Conservation (phyloP, 495 filamentous ascomycete species). For the Neurospora sp. region DNA sequence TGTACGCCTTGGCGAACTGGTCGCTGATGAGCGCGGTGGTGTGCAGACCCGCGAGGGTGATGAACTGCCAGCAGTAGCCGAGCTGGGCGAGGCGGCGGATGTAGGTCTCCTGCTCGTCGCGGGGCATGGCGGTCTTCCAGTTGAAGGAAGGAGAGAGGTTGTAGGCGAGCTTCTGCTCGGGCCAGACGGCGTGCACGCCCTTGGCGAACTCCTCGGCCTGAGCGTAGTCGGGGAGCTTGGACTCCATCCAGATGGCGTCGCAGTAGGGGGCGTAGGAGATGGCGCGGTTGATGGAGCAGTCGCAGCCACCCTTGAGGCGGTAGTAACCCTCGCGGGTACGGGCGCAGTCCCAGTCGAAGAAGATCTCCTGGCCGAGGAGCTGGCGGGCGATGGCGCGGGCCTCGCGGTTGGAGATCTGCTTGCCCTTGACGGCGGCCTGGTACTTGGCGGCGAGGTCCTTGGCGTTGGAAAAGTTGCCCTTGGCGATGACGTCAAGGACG, state of each 20-base stretch:
- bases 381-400: constrained; percentile 73
- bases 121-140: constrained; percentile 96
- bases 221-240: constrained; percentile 81
- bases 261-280: constrained; percentile 88
- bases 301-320: constrained; percentile 79
- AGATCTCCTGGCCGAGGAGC: constrained; percentile 70
- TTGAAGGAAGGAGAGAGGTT: constrained; percentile 98
- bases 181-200: constrained; percentile 89
- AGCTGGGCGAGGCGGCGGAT: constrained; percentile 78
- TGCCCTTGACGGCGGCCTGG: constrained; percentile 56
- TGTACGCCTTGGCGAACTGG: constrained; percentile 76
- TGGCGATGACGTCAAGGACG: constrained; percentile 71
- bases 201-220: constrained; percentile 93
- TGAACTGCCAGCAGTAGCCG: constrained; percentile 99
- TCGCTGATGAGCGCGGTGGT: constrained; percentile 86
- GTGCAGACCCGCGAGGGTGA: constrained; percentile 95
- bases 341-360: constrained; percentile 89
- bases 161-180: constrained; percentile 94
- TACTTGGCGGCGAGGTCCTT: constrained; percentile 55
- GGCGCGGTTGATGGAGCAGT: constrained; percentile 85
- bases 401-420: constrained; percentile 62
- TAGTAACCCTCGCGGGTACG: constrained; percentile 93
- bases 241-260: constrained; percentile 99
- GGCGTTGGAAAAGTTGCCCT: constrained; percentile 49
- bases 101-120: constrained; percentile 91